Conservation (phyloP, 495 filamentous ascomycete species). For the Podospora appendiculata region DNA sequence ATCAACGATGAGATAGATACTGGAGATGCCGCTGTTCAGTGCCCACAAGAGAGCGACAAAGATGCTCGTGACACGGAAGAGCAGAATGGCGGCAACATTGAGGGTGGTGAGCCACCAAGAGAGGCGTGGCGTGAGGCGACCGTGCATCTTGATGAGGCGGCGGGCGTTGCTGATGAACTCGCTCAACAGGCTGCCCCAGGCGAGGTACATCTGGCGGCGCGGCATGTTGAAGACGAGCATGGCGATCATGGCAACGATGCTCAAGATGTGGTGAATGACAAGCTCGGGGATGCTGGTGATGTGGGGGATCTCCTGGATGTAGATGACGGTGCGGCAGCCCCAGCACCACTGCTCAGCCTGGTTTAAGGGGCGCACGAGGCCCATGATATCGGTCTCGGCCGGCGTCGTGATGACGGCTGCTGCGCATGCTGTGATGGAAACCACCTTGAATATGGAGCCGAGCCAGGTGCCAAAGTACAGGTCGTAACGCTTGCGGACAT, state of each 20-base stretch:
- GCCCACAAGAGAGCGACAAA: conserved; percentile 15
- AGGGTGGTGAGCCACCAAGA: conserved; percentile 8
- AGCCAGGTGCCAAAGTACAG: conserved; percentile 16
- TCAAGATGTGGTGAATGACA: conserved; percentile 16
- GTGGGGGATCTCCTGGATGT: conserved; percentile 15
- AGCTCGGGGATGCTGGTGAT: conserved; percentile 12
- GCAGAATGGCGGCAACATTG: conserved; percentile 3
- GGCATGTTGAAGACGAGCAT: conserved; percentile 11
- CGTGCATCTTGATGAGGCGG: conserved; percentile 13
- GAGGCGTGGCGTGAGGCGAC: conserved; percentile 2
- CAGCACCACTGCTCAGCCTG: conserved; percentile 18
- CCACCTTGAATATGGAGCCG: conserved; percentile 14
- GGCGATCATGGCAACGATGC: conserved; percentile 11
- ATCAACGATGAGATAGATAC: conserved; percentile 5
- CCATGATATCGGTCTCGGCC: conserved; percentile 11
- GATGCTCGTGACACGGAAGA: conserved; percentile 10
- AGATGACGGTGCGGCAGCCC: conserved; percentile 19
- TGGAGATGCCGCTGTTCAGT: conserved; percentile 5
- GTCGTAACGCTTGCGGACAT: conserved; percentile 13
- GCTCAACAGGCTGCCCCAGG: conserved; percentile 10
- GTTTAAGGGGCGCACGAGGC: conserved; percentile 10
- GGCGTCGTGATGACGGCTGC: conserved; percentile 10
- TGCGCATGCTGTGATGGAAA: conserved; percentile 7
- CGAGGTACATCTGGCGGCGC: conserved; percentile 14
- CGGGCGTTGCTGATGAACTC: conserved; percentile 14